Percentiles rank a stretch among this genome's conserved stretches.
Conservation (phyloP, 169 alveolate species). For the Plasmodium relictum region DNA sequence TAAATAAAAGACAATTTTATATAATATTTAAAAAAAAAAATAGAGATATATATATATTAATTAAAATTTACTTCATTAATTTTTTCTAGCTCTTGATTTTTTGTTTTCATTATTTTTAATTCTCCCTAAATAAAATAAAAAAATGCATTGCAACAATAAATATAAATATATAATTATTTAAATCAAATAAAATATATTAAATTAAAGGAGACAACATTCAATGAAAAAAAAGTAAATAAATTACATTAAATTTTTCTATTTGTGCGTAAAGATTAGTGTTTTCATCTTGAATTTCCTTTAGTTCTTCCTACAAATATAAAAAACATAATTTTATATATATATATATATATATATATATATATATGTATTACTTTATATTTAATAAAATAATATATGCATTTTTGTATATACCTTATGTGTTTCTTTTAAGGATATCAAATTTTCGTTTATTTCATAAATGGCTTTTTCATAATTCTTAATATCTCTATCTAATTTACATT, state of each 20-base stretch:
- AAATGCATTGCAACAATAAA: background rate
- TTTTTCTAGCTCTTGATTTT: constrained; percentile 6
- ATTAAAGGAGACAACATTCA: too few species aligned
- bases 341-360: background rate
- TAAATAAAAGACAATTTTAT: background rate
- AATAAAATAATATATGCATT: background rate
- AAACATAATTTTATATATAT: background rate
- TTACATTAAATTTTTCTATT: constrained; percentile 28
- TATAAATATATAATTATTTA: background rate
- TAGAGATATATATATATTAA: background rate
- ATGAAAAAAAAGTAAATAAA: background rate
- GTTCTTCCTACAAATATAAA: constrained; percentile 14
- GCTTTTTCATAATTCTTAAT: constrained; percentile 34
- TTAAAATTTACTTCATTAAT: constrained; percentile 25
- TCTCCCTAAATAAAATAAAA: constrained; percentile 17
- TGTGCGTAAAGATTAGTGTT: constrained; percentile 25
- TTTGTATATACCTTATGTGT: constrained; percentile 31
- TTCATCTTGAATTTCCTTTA: constrained; percentile 68
- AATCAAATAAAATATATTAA: too few species aligned
- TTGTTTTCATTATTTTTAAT: constrained; percentile 19
- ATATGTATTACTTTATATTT: background rate
- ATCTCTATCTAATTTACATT: constrained; percentile 36
- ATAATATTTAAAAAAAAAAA: background rate
- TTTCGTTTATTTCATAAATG: constrained; percentile 65
- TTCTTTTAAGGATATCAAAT: constrained; percentile 35